Percentiles rank a stretch among this genome's conserved stretches.
Conservation (phyloP, 2,329 filamentous ascomycete species). For the Aulographum hederae region DNA sequence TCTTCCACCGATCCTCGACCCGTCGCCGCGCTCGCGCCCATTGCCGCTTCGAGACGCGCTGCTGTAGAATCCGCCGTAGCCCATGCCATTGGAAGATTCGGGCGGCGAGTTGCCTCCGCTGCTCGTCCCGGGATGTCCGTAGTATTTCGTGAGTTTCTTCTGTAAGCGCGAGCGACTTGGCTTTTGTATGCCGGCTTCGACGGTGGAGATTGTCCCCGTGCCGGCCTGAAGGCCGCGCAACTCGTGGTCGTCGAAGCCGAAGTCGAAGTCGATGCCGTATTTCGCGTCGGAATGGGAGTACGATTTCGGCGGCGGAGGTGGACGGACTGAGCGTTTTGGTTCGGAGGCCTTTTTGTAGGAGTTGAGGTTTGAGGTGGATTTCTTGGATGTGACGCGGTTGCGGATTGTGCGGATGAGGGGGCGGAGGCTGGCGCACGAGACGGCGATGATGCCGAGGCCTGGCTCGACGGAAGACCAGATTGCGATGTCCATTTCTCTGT, state of each 20-base stretch:
- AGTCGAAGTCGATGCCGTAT: not conserved
- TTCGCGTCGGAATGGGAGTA: not conserved
- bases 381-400: not conserved
- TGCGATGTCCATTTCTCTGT: slow-evolving; percentile 8
- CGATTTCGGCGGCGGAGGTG: too few species aligned
- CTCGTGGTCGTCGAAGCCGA: not conserved
- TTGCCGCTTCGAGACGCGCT: too few species aligned
- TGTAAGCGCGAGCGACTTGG: too few species aligned
- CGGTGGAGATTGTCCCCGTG: not conserved
- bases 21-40: too few species aligned
- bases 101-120: too few species aligned
- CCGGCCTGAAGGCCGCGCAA: not conserved
- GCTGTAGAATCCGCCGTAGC: too few species aligned
- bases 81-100: too few species aligned
- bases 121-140: not conserved
- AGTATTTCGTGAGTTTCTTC: too few species aligned
- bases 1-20: too few species aligned
- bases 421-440: slow-evolving; percentile 14
- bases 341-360: not conserved
- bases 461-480: slow-evolving; percentile 16
- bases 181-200: not conserved
- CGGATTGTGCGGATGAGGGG: slow-evolving; percentile 8
- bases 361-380: not conserved
- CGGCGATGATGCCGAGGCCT: slow-evolving; percentile 16
- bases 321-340: too few species aligned